Conservation (phyloP, 257 asterid species). For the Solanum clarkiae region DNA sequence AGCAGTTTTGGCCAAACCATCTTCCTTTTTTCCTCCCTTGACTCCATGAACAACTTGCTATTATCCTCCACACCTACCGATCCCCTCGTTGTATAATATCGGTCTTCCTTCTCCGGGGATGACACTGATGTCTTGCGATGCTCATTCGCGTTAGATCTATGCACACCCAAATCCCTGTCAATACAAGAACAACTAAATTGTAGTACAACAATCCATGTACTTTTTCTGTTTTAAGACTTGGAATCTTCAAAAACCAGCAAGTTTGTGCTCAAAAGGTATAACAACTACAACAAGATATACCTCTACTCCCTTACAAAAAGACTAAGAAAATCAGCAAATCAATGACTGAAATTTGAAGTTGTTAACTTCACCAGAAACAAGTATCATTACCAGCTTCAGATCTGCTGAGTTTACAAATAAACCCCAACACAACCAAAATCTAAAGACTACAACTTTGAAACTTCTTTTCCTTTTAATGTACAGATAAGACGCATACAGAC, state of each 20-base stretch:
- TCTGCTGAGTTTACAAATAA: not conserved
- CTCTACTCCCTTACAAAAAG: not conserved
- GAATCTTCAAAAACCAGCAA: not conserved
- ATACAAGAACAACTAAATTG: not conserved
- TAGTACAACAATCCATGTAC: not conserved
- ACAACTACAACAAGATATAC: not conserved
- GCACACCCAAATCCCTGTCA: slow-evolving; percentile 54
- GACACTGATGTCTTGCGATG: slow-evolving; percentile 35
- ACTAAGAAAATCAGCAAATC: not conserved
- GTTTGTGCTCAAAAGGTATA: not conserved
- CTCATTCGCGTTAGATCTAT: slow-evolving; percentile 40
- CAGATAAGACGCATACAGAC: too few species aligned
- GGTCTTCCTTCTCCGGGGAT: slow-evolving; percentile 83
- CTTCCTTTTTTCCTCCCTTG: slow-evolving; percentile 24
- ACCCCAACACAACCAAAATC: not conserved
- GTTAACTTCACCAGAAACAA: not conserved
- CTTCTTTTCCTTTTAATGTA: not conserved
- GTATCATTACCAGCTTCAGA: not conserved
- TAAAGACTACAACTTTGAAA: not conserved
- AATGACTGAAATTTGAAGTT: not conserved
- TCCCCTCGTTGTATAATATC: slow-evolving; percentile 72
- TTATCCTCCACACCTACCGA: slow-evolving; percentile 59
- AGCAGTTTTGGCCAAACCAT: slow-evolving; percentile 26
- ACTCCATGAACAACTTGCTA: slow-evolving; percentile 30
- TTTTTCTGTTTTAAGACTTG: not conserved